Conservation (phyloP, 306 rosid genomes). For the Lagenaria siceraria region DNA sequence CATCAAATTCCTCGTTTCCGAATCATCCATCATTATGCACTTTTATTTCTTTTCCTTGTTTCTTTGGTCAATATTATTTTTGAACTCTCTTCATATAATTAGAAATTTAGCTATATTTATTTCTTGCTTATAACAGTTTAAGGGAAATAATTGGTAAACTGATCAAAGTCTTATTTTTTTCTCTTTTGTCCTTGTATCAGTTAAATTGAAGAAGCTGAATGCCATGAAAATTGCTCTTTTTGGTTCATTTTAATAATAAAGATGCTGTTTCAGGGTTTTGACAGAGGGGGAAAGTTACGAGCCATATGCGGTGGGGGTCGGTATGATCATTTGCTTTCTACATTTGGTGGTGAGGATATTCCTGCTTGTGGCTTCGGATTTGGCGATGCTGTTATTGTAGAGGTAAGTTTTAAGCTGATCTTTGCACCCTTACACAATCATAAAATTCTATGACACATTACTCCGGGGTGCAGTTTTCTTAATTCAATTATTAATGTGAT, state of each 20-base stretch:
- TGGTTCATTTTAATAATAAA: conserved; percentile 2
- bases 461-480: background rate
- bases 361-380: conserved; percentile 97
- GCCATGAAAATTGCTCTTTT: background rate
- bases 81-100: background rate
- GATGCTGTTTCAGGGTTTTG: conserved; percentile 60
- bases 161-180: background rate
- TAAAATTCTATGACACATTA: background rate
- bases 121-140: background rate
- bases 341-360: conserved; percentile 80
- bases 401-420: conserved; percentile 41
- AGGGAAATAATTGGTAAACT: background rate
- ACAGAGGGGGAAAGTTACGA: conserved; percentile 84
- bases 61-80: background rate
- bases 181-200: background rate
- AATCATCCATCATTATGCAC: background rate
- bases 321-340: conserved; percentile 80
- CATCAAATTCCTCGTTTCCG: background rate
- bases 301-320: conserved; percentile 98
- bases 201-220: background rate
- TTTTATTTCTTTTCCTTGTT: background rate
- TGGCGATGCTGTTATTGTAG: conserved; percentile 95
- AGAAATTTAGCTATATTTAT: background rate
- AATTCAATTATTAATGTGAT: too few relatives aligned
- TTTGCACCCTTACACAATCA: background rate